phyloP scores from a whole-genome alignment of 2,329 filamentous ascomycete genomes.

The Didymella keratinophila region DNA sequence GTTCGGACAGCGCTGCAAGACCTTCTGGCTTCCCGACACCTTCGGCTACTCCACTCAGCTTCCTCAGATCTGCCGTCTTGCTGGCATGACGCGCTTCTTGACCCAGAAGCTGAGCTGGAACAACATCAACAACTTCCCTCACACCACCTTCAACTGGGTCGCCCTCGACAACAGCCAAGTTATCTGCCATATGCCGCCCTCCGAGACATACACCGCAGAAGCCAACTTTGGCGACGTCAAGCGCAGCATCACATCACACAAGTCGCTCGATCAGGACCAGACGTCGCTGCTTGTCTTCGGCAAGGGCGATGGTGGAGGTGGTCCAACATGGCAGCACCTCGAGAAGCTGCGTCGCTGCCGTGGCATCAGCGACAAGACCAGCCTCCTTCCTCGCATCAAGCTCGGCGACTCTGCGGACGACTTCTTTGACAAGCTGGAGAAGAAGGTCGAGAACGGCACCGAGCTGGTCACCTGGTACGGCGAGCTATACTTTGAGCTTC shows the following conservation, averaged over 20 bases:
- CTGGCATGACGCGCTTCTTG: slow-evolving; percentile 96
- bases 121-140: slow-evolving; percentile 98
- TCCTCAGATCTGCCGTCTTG: slow-evolving; percentile 88
- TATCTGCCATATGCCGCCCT: slow-evolving; percentile 95
- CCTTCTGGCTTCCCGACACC: slow-evolving; percentile 98
- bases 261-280: slow-evolving; percentile 91
- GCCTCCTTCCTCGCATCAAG: slow-evolving; percentile 83
- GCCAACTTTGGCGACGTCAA: slow-evolving; percentile 95
- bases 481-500: slow-evolving; percentile 96
- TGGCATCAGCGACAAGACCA: slow-evolving; percentile 86
- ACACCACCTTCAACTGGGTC: slow-evolving; percentile 99
- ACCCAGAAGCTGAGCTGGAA: slow-evolving; percentile 99
- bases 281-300: slow-evolving; percentile 93
- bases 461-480: slow-evolving; percentile 96
- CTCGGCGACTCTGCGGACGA: slow-evolving; percentile 91
- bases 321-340: slow-evolving; percentile 90
- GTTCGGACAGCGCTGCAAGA: slow-evolving; percentile 86
- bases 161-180: slow-evolving; percentile 94
- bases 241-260: slow-evolving; percentile 89
- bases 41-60: slow-evolving; percentile 97
- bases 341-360: slow-evolving; percentile 94
- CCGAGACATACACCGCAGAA: slow-evolving; percentile 93
- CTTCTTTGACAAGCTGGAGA: slow-evolving; percentile 86
- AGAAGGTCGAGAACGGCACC: slow-evolving; percentile 71
- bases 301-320: slow-evolving; percentile 95